Percentiles rank a stretch among this genome's conserved stretches.
Evolutionary conservation across 2,329 filamentous ascomycete genomes (phyloP).

Genomic region (Pseudogymnoascus sp.): DNA sequence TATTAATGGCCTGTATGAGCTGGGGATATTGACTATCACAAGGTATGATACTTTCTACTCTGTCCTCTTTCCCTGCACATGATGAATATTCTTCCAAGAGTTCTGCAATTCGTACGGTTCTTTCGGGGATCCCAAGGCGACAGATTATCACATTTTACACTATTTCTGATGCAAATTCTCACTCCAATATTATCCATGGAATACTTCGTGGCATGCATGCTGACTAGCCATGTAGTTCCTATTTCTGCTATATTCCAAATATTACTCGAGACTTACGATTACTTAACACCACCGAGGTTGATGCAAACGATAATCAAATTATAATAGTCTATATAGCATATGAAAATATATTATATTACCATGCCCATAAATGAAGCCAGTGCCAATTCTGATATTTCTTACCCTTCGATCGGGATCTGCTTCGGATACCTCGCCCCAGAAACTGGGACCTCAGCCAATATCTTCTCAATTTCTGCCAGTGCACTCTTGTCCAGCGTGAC

Average conservation of each 20-base stretch:
- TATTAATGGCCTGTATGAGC: neutral
- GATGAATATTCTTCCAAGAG: slow-evolving; percentile 24
- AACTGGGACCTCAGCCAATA: slow-evolving; percentile 41
- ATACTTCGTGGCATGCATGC: neutral
- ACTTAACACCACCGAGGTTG: neutral
- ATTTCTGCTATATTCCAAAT: neutral
- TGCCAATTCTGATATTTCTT: neutral
- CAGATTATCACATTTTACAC: slow-evolving; percentile 24
- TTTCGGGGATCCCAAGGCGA: slow-evolving; percentile 21
- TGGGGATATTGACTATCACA: neutral
- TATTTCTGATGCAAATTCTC: slow-evolving; percentile 20
- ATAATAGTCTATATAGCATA: neutral
- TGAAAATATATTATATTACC: neutral
- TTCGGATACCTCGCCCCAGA: slow-evolving; percentile 44
- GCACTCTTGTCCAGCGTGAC: slow-evolving; percentile 45
- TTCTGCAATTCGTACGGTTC: slow-evolving; percentile 28
- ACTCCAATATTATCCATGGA: neutral
- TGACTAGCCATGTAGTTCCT: neutral
- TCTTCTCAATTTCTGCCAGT: slow-evolving; percentile 42
- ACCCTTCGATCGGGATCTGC: neutral
- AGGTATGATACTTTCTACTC: neutral
- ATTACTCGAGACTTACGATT: neutral
- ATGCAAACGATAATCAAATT: neutral
- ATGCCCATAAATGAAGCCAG: neutral
- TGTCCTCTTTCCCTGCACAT: slow-evolving; percentile 10